These are phyloP conservation scores for Nannizziopsis arthrosporioides DNA, from an alignment of 2,329 filamentous ascomycete species.

Conservation along the genomic window DNA sequence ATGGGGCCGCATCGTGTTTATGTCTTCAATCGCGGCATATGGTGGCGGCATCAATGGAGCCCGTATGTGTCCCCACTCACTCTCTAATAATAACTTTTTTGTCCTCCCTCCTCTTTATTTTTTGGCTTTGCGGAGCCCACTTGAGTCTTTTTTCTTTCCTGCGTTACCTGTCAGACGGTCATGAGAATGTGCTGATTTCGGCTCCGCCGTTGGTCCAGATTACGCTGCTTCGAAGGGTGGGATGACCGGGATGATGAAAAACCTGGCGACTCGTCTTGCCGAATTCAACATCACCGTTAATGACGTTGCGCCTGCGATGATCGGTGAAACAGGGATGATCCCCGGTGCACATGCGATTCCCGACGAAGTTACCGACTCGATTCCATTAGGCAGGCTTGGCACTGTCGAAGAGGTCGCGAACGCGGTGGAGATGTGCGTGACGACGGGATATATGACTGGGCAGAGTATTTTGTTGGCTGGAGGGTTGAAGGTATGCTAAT, in stretches of 20 bases:
- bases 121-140: no score
- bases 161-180: background rate
- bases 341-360: constrained; percentile 47
- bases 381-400: constrained; percentile 48
- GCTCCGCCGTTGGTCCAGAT: constrained; percentile 20
- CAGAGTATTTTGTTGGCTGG: constrained; percentile 45
- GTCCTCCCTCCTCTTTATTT: background rate
- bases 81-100: background rate
- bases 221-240: constrained; percentile 52
- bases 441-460: constrained; percentile 50
- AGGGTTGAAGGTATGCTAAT: constrained; percentile 33
- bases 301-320: constrained; percentile 58
- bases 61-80: constrained; percentile 24
- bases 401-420: constrained; percentile 50
- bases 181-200: background rate
- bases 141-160: background rate
- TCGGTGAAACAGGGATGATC: constrained; percentile 53
- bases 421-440: constrained; percentile 48
- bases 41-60: constrained; percentile 55
- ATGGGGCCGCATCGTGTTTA: constrained; percentile 55
- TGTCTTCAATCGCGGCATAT: constrained; percentile 52
- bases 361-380: constrained; percentile 45
- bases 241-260: constrained; percentile 54
- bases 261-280: constrained; percentile 48
- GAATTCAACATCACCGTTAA: constrained; percentile 54